Evolutionary conservation across 805 yeast genomes (phyloP).

Genomic region (Saccharomycopsis sp.): DNA sequence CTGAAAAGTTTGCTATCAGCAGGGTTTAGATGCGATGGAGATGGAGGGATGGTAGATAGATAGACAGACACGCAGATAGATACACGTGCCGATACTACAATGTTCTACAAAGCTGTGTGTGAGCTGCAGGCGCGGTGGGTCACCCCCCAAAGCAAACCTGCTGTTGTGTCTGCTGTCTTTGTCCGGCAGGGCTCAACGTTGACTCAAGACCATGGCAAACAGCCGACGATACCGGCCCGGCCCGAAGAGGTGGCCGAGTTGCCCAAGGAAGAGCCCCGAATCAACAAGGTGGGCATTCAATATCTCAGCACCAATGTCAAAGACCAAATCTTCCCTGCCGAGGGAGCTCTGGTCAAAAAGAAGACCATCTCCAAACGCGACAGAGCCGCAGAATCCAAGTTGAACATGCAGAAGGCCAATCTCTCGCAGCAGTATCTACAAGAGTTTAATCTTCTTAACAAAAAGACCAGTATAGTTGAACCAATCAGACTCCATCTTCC

Average conservation of each 20-base stretch:
- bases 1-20: background rate
- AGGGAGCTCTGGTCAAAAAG: slow-evolving; percentile 1
- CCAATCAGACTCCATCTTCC: slow-evolving; percentile 67
- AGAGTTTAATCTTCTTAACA: slow-evolving; percentile 65
- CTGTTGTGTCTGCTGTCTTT: background rate
- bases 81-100: too few relatives aligned
- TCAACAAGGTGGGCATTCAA: slow-evolving; percentile 78
- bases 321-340: slow-evolving; percentile 46
- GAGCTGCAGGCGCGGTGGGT: background rate
- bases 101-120: background rate
- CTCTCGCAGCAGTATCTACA: slow-evolving; percentile 56
- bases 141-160: background rate
- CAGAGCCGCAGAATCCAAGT: slow-evolving; percentile 18
- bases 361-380: slow-evolving; percentile 27
- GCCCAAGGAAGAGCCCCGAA: slow-evolving; percentile 40
- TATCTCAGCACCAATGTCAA: slow-evolving; percentile 58
- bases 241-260: background rate
- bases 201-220: background rate
- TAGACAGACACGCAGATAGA: background rate
- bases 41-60: background rate
- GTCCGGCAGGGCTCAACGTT: background rate
- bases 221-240: background rate
- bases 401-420: slow-evolving; percentile 34
- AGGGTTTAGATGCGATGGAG: background rate
- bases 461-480: slow-evolving; percentile 52